These are phyloP conservation scores for Boletus reticuloceps DNA, from an alignment of 768 basidiomycete genomes.

Conservation along the genomic window DNA sequence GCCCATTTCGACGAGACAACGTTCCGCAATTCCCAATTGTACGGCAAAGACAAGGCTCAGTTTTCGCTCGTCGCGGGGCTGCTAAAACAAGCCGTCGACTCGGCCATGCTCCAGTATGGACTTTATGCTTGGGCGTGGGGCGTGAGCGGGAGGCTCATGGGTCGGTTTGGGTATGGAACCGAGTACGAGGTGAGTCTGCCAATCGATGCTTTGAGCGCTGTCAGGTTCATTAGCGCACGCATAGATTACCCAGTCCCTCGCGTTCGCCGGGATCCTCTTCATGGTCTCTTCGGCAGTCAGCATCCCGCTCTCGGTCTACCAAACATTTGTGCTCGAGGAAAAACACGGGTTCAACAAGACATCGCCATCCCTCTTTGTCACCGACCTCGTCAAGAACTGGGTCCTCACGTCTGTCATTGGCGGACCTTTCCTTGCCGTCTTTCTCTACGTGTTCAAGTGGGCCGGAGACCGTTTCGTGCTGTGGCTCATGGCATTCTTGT, in stretches of 20 bases:
- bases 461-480: constrained; percentile 91
- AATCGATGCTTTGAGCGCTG: not conserved
- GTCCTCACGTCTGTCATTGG: constrained; percentile 68
- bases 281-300: constrained; percentile 63
- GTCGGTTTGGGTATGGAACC: constrained; percentile 56
- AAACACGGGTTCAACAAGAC: constrained; percentile 98
- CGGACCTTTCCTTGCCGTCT: constrained; percentile 80
- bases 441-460: constrained; percentile 90
- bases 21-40: constrained; percentile 88
- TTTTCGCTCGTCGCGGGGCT: constrained; percentile 74
- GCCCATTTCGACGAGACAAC: constrained; percentile 64
- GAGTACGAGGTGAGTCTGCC: constrained; percentile 62
- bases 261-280: constrained; percentile 68
- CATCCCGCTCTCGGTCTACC: constrained; percentile 77
- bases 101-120: constrained; percentile 67
- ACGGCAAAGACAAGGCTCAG: constrained; percentile 87
- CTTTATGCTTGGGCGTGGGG: constrained; percentile 85
- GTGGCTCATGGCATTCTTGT: constrained; percentile 94
- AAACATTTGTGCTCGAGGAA: constrained; percentile 92
- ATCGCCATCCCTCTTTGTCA: constrained; percentile 68
- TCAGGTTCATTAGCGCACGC: not conserved
- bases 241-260: constrained; percentile 73
- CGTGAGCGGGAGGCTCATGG: constrained; percentile 50
- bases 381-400: constrained; percentile 82
- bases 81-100: constrained; percentile 71